Evolutionary conservation across 495 filamentous ascomycete species (phyloP), one percentile per base, ranked within the genome.

Genomic region (Cetradonia linearis): DNA sequence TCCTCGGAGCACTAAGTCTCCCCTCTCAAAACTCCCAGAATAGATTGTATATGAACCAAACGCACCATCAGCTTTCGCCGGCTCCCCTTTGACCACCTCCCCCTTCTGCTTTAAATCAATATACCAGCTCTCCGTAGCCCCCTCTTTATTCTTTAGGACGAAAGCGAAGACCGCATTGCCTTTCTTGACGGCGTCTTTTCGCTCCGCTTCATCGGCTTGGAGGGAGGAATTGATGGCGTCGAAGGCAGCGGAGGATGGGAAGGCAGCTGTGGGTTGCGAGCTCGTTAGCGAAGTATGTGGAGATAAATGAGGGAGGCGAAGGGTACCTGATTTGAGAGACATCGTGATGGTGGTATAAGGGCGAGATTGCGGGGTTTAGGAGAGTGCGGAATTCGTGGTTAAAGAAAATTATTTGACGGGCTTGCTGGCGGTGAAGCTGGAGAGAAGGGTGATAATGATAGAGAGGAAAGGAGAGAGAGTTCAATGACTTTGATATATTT

Each of bases 91-190:
- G 64, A 80, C 86, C 20, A 95, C 93, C 33, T 77, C 79, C 55
- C 92, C 93, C 66, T 86, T 88, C 66, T 89, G 80, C 78, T 96
- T 97, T 42, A 97, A 80, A 73, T 98, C 93, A 68, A 98, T 91
- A 77, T 92, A 80, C 92, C 92, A 98, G 76, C 81, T 86, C 64
- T 86, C 83, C 62, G 82, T 83, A 73, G 88, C 80, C 60, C 87
- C 89, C 25, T 79, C 78, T 58, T 76, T 73, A 80, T 97, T 96
- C 81, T 95, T 97, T 61, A 98, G 74, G 56, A 81, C 88, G 77
- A 98, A 97, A 37, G 86, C 85, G 70, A 95, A 95, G 70, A 97
- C 79, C 53, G 88, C 89, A 68, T 86, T 87, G 70, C 83, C 90
- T 68, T 88, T 81, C 73, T 91, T 87, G 66, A 97, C 83, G 59